phyloP scores from a whole-genome alignment of 805 yeast genomes.

The Candida oleophila region DNA sequence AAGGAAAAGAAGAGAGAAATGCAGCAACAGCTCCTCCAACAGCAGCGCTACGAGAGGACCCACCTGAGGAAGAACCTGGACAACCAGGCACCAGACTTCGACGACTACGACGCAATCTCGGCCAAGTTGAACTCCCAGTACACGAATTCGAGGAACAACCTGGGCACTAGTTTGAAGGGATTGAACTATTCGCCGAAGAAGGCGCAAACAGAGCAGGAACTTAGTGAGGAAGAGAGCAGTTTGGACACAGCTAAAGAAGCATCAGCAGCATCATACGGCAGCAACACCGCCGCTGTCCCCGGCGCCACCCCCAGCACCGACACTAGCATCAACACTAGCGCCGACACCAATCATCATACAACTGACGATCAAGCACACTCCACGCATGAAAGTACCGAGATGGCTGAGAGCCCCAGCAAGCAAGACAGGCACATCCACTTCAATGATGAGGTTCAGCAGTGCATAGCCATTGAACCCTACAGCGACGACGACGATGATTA shows the following conservation, averaged over 20 bases:
- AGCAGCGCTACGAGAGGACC: slow-evolving; percentile 7
- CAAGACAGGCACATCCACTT: slow-evolving; percentile 80
- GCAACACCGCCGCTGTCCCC: background rate
- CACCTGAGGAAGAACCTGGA: slow-evolving; percentile 10
- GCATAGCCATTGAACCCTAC: slow-evolving; percentile 64
- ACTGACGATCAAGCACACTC: no score
- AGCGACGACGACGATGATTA: slow-evolving; percentile 27
- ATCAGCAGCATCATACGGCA: no score
- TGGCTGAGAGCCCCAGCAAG: slow-evolving; percentile 14
- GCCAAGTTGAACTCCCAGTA: slow-evolving; percentile 44
- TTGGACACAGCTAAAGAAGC: no score
- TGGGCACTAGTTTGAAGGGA: slow-evolving; percentile 18
- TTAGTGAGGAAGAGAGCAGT: no score
- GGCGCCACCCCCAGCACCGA: background rate
- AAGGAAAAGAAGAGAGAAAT: slow-evolving; percentile 25
- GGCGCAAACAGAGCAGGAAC: no score
- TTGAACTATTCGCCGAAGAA: background rate
- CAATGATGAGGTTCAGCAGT: slow-evolving; percentile 92
- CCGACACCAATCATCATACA: background rate
- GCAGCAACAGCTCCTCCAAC: slow-evolving; percentile 19
- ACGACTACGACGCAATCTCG: slow-evolving; percentile 43
- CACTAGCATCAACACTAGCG: no score
- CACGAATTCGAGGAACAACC: slow-evolving; percentile 16
- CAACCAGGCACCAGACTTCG: slow-evolving; percentile 37
- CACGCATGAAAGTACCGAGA: no score